Base-by-base conservation (phyloP, 179 eudicot genomes). In the Sideroxylon spinosum region DNA sequence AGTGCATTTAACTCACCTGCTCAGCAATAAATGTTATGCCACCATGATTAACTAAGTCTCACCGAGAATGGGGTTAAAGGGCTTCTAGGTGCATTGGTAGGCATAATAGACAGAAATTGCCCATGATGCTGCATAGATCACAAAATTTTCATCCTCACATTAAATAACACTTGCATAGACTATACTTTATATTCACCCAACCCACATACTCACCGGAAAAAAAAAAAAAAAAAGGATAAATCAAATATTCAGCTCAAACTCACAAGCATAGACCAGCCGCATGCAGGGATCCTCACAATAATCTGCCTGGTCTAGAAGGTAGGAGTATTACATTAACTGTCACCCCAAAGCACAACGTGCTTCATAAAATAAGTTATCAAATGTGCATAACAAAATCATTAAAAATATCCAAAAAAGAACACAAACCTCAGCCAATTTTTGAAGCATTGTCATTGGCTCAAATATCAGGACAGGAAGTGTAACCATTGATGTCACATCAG, bases 361-460 rank as follows among this genome's bases (percentile, higher is more conserved):
- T 79, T 60, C 8, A 71, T 11, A 32, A 53, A 37, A 26, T 16
- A 66, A 12, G 73, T 9, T 56, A 68, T 37, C 13, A 7, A 37
- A 4, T 3, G 57, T 23, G 20, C 56, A 37, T 26, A 1, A 77
- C 14, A 56, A 52, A 14, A 2, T 66, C 71, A 71, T 26, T 74
- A 63, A 71, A 9, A 68, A 75, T 28, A 56, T 10, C 13, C 57
- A 70, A 26, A 29, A 62, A 57, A 16, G 26, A 9, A 25, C 46
- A 85, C 86, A 85, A 78, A 93, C 97, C 97, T 93, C 97, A 10
- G 97, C 97, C 90, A 93, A 87, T 85, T 91, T 93, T 81, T 93
- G 96, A 67, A 91, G 89, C 95, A 91, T 93, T 50, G 97, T 88
- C 97, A 93, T 91, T 53, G 97, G 96, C 91, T 93, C 97, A 85